A percentile compares a stretch with the other conserved stretches of the same genome.
Conservation (phyloP, 495 filamentous ascomycete species). For the Elasticomyces elasticus region DNA sequence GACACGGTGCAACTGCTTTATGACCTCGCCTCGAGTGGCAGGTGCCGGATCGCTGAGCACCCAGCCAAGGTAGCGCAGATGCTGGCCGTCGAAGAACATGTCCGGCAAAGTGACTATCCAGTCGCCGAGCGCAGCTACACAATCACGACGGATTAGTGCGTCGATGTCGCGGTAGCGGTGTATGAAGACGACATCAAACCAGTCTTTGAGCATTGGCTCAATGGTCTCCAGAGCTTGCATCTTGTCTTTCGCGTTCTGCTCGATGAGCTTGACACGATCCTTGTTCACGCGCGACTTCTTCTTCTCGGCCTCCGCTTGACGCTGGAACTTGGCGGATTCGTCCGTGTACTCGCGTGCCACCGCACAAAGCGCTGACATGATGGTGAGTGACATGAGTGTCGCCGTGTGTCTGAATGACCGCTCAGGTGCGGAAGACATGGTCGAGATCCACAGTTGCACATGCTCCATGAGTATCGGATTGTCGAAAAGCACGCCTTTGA, state of each 20-base stretch:
- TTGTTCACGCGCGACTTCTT: slow-evolving; percentile 72
- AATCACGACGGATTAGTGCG: slow-evolving; percentile 72
- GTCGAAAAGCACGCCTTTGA: slow-evolving; percentile 63
- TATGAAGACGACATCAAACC: slow-evolving; percentile 82
- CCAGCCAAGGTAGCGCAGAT: slow-evolving; percentile 91
- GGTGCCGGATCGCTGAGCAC: slow-evolving; percentile 68
- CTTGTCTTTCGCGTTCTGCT: slow-evolving; percentile 55
- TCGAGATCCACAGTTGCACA: slow-evolving; percentile 70
- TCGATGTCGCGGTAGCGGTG: slow-evolving; percentile 94
- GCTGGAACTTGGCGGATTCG: slow-evolving; percentile 60
- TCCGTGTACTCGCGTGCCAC: slow-evolving; percentile 54
- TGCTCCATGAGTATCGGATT: slow-evolving; percentile 71
- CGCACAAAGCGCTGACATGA: slow-evolving; percentile 59
- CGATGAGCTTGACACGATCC: slow-evolving; percentile 55
- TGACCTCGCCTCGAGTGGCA: slow-evolving; percentile 59
- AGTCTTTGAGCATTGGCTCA: slow-evolving; percentile 61
- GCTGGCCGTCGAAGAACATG: slow-evolving; percentile 74
- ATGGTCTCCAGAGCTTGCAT: slow-evolving; percentile 53
- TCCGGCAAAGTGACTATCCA: slow-evolving; percentile 81
- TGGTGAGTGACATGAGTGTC: slow-evolving; percentile 65
- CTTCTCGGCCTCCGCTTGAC: slow-evolving; percentile 71
- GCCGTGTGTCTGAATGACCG: slow-evolving; percentile 90
- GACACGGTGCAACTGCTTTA: slow-evolving; percentile 70
- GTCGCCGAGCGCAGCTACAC: slow-evolving; percentile 67
- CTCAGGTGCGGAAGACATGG: slow-evolving; percentile 71